Base-by-base conservation (phyloP, 345 rosid species). In the Citrus mangshanensis region DNA sequence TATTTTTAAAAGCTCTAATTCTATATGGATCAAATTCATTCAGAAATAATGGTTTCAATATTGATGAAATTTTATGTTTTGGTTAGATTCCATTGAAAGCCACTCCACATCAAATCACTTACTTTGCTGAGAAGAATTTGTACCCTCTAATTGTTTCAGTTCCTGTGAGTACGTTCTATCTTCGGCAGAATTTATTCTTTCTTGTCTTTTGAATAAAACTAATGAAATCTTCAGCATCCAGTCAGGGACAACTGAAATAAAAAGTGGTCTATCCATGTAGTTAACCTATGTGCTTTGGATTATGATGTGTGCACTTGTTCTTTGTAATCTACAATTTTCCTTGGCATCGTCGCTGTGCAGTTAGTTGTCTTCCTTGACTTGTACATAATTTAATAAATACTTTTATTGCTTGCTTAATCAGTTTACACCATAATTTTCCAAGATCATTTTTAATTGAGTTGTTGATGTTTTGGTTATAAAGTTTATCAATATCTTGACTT, bases 71-170 rank as follows among this genome's bases (percentile, higher is more conserved):
- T 80, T 62, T 32, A 77, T 70, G 61, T 16, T 76, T 79, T 83
- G 35, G 55, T 85, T 87, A 96, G 99, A 80, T 96, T 86, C 94
- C 98, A 77, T 78, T 94, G 82, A 93, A 87, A 85, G 98, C 93
- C 75, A 96, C 98, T 73, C 99, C 99, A 77, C 99, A 96, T 90
- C 99, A 96, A 87, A 97, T 96, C 73, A 92, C 98, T 65, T 96
- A 93, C 87, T 92, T 87, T 74, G 88, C 97, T 0, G 98, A 96
- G 89, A 91, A 81, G 88, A 96, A 94, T 80, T 85, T 96, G 74
- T 96, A 96, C 78, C 91, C 95, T 0, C 84, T 96, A 79, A 93
- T 96, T 79, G 97, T 96, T 84, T 94, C 97, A 61, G 86, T 89
- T 85, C 98, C 91, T 61, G 98, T 96, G 84, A 91, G 97, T 87